phyloP scores from a whole-genome alignment of 768 basidiomycete species.

The Tylopilus felleus region DNA sequence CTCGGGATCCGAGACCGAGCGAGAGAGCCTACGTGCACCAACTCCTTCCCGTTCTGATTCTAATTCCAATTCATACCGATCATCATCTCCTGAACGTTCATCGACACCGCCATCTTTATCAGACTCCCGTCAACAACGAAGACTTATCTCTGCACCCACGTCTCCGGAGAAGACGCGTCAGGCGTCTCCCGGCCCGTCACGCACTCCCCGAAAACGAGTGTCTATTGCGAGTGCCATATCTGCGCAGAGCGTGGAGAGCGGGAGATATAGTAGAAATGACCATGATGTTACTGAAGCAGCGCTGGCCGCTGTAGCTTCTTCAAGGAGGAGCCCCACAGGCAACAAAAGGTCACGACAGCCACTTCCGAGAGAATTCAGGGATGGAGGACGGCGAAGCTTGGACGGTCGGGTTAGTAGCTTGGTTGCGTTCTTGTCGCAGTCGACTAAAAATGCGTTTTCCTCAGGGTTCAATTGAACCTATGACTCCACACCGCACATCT shows the following conservation, averaged over 20 bases:
- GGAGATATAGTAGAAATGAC: slow-evolving; percentile 21
- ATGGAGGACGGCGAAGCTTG: slow-evolving; percentile 33
- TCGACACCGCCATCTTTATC: slow-evolving; percentile 35
- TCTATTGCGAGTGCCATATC: slow-evolving; percentile 36
- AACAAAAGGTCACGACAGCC: slow-evolving; percentile 46
- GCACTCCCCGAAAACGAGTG: slow-evolving; percentile 41
- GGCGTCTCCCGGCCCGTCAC: slow-evolving; percentile 39
- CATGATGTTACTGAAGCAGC: slow-evolving; percentile 53
- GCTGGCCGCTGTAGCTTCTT: slow-evolving; percentile 57
- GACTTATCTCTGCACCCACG: slow-evolving; percentile 48
- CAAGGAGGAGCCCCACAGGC: slow-evolving; percentile 48
- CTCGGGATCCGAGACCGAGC: slow-evolving; percentile 83
- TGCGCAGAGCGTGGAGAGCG: slow-evolving; percentile 21
- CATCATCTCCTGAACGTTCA: slow-evolving; percentile 38
- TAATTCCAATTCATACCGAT: slow-evolving; percentile 30
- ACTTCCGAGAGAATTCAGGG: slow-evolving; percentile 48
- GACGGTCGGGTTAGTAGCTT: slow-evolving; percentile 41
- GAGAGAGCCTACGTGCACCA: slow-evolving; percentile 47
- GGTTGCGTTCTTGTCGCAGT: neutral
- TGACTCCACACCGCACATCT: slow-evolving; percentile 35
- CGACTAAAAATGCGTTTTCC: slow-evolving; percentile 1
- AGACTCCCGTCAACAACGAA: slow-evolving; percentile 32
- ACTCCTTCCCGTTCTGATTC: slow-evolving; percentile 32
- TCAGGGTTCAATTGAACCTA: slow-evolving; percentile 36
- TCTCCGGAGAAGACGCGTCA: slow-evolving; percentile 40